These are phyloP conservation scores for Chlorella sp. DNA, from an alignment of 139 green algal genomes.

Conservation along the genomic window DNA sequence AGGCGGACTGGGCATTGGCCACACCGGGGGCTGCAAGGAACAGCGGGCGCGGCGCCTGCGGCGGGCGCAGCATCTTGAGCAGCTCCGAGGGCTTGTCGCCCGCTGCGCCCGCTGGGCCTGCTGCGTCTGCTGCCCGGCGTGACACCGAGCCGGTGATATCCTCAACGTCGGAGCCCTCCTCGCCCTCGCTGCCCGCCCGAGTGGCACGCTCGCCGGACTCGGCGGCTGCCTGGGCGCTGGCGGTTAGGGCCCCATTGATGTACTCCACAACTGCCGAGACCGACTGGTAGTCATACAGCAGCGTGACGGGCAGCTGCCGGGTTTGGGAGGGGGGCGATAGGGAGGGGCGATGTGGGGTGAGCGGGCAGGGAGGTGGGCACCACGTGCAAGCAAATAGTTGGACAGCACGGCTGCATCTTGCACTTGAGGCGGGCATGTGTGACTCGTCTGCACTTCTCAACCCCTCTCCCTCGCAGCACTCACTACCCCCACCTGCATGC, in stretches of 20 bases:
- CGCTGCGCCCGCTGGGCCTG: not conserved
- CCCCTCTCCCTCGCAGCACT: too few species aligned
- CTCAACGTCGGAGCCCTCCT: slow-evolving; percentile 23
- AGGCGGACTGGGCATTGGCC: slow-evolving; percentile 88
- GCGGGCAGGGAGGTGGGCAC: too few species aligned
- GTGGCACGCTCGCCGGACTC: not conserved
- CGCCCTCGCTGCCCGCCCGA: not conserved
- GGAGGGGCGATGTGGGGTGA: not conserved
- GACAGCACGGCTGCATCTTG: too few species aligned
- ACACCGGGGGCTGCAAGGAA: slow-evolving; percentile 92
- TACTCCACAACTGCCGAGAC: slow-evolving; percentile 66
- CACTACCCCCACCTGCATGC: slow-evolving; percentile 57
- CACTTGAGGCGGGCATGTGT: too few species aligned
- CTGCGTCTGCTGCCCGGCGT: not conserved
- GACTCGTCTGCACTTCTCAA: too few species aligned
- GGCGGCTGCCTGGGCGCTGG: not conserved
- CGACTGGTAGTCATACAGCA: slow-evolving; percentile 89
- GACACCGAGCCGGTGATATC: not conserved
- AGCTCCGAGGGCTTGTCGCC: slow-evolving; percentile 65
- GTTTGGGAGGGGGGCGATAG: too few species aligned
- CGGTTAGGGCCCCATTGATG: slow-evolving; percentile 34
- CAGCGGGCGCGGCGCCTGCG: slow-evolving; percentile 64
- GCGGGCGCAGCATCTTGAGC: slow-evolving; percentile 78
- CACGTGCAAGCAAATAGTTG: not conserved
- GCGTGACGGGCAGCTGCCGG: slow-evolving; percentile 78